Evolutionary conservation across 345 rosid genomes (phyloP), one percentile per base, ranked within the genome.

Genomic region (Lepidium africanum): DNA sequence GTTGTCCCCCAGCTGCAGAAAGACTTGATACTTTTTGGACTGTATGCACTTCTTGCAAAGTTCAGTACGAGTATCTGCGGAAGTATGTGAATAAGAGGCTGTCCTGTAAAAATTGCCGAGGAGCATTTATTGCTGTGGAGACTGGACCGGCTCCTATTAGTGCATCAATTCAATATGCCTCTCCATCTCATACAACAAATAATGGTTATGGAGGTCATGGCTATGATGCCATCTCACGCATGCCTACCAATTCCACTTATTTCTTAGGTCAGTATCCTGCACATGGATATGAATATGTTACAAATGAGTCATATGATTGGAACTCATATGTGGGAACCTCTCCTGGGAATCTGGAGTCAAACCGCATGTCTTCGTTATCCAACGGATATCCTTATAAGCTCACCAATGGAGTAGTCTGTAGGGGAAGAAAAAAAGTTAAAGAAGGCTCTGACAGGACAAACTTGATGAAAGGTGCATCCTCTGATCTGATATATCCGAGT

Each of bases 51-150:
- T 86, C 96, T 55, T 94, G 97, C 82, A 94, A 89, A 77, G 96
- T 94, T 72, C 99, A 94, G 80, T 94, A 94, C 33, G 97, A 94
- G 81, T 94, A 94, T 78, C 85, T 91, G 16, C 81, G 96, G 58
- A 94, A 94, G 92, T 94, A 94, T 59, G 96, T 91, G 79, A 94
- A 94, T 51, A 86, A 91, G 85, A 82, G 85, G 76, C 93, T 94
- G 74, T 94, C 99, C 9, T 91, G 99, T 77, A 94, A 94, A 87
- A 94, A 94, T 81, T 94, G 99, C 46, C 95, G 96, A 5, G 99
- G 95, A 57, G 86, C 92, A 30, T 94, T 91, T 50, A 74, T 88
- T 48, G 97, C 96, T 32, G 86, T 82, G 33, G 97, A 91, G 71
- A 88, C 97, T n/a, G 95, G 97, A 45, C 77, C 88, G 3, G 88